Base-by-base conservation (phyloP, 805 yeast species). In the Sugiyamaella boreocaroliniensis region DNA sequence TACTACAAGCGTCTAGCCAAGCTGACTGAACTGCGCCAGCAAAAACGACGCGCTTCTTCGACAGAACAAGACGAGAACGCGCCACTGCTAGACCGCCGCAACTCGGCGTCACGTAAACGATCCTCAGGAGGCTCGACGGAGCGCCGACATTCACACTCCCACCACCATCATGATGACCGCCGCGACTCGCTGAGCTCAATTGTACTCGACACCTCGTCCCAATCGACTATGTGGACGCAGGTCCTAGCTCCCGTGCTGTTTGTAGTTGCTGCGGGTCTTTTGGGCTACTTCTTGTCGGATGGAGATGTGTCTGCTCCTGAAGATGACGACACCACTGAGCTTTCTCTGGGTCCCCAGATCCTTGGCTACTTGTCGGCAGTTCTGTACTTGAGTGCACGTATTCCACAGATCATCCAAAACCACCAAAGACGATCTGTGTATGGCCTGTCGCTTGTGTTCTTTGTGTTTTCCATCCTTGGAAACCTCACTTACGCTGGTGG, bases 351-450 rank as follows among this genome's bases (percentile, higher is more conserved):
- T 1, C 84, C 92, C 1, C 87, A 83, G 66, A 59, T 83, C 2
- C 72, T 83, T 56, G 93, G 93, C 5, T 86, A 85, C 68, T 58
- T 79, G 5, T 81, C 88, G 3, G 92, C 95, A 0, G 55, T 72
- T 1, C 69, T 86, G 53, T 86, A 86, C 65, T 73, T 86, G 58
- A 80, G 86, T 8, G 93, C 93, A 2, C 71, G 89, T 58, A 68
- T 86, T 29, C 99, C 99, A 0, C 99, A 92, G 68, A 85, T 92
- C 50, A 71, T 78, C 53, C 95, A 86, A 64, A 92, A 92, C 69
- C 79, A 82, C 66, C 73, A 73, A 46, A 79, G 96, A 58, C 81
- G 83, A 62, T 85, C 96, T 4, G 89, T 89, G 51, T 77, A 80
- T 52, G 98, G 98, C 1, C 83, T 93, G 61, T 85, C 96, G 52